Conservation (phyloP, 805 yeast species). For the Spathaspora arborariae region DNA sequence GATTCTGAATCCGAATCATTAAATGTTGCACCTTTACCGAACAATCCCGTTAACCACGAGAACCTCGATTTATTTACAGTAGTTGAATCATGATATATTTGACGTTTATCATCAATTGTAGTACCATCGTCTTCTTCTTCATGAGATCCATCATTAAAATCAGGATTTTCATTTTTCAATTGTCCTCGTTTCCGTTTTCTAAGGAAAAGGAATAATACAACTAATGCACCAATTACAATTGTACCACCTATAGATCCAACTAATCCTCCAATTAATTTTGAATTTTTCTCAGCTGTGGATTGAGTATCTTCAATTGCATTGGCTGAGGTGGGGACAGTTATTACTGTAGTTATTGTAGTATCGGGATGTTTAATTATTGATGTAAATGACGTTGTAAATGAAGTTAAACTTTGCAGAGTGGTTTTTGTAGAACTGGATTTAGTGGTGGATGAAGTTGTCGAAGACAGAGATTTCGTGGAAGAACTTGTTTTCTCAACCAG, state of each 20-base stretch:
- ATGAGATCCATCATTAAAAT: constrained; percentile 31
- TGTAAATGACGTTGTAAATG: constrained; percentile 13
- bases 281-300: constrained; percentile 19
- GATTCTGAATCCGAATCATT: neutral
- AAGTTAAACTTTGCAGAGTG: constrained; percentile 3
- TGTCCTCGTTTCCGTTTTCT: constrained; percentile 25
- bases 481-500: neutral
- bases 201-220: constrained; percentile 32
- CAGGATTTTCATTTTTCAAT: constrained; percentile 41
- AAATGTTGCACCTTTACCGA: neutral
- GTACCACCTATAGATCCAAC: constrained; percentile 48
- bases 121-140: constrained; percentile 14
- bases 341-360: constrained; percentile 39
- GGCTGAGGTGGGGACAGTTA: constrained; percentile 35
- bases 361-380: constrained; percentile 16
- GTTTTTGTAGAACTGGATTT: neutral
- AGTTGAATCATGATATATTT: constrained; percentile 7
- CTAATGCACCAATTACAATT: constrained; percentile 35
- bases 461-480: neutral
- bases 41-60: constrained; percentile 6
- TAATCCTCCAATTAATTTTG: constrained; percentile 40
- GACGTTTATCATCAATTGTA: constrained; percentile 6
- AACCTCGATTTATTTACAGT: constrained; percentile 3
- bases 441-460: too few species aligned
- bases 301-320: constrained; percentile 10